These are phyloP conservation scores for Aspergillus ibericus DNA, from an alignment of 2,329 filamentous ascomycete genomes.

Conservation along the genomic window DNA sequence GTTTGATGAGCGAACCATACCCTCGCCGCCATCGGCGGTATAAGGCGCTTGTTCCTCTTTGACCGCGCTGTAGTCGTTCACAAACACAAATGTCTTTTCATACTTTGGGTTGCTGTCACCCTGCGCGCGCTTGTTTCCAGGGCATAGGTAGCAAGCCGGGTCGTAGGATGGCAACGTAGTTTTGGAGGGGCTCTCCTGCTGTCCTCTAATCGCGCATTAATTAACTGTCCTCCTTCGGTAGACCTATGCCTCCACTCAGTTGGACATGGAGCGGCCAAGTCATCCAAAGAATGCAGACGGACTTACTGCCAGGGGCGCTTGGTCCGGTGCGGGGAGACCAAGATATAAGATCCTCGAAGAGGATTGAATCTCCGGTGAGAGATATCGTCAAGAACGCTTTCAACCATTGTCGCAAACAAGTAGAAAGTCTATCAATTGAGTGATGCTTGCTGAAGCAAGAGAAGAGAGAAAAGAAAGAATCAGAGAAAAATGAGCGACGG, in stretches of 20 bases:
- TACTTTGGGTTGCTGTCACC: slow-evolving; percentile 87
- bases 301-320: slow-evolving; percentile 97
- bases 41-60: slow-evolving; percentile 91
- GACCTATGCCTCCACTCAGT: background rate
- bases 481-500: background rate
- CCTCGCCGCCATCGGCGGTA: slow-evolving; percentile 51
- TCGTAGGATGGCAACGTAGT: slow-evolving; percentile 78
- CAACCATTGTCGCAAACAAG: slow-evolving; percentile 57
- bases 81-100: slow-evolving; percentile 83
- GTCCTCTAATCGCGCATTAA: slow-evolving; percentile 57
- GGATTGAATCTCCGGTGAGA: slow-evolving; percentile 94
- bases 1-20: slow-evolving; percentile 36
- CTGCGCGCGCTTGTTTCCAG: slow-evolving; percentile 82
- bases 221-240: background rate
- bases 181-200: slow-evolving; percentile 71
- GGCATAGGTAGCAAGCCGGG: slow-evolving; percentile 90
- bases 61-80: slow-evolving; percentile 96
- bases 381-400: slow-evolving; percentile 86
- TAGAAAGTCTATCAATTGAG: background rate
- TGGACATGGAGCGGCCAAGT: background rate
- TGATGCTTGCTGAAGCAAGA: background rate
- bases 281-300: background rate
- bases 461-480: slow-evolving; percentile 5
- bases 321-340: slow-evolving; percentile 93
- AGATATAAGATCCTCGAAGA: slow-evolving; percentile 82